Evolutionary conservation across 441 rosid genomes (phyloP).

Genomic region (Brassica balearica): DNA sequence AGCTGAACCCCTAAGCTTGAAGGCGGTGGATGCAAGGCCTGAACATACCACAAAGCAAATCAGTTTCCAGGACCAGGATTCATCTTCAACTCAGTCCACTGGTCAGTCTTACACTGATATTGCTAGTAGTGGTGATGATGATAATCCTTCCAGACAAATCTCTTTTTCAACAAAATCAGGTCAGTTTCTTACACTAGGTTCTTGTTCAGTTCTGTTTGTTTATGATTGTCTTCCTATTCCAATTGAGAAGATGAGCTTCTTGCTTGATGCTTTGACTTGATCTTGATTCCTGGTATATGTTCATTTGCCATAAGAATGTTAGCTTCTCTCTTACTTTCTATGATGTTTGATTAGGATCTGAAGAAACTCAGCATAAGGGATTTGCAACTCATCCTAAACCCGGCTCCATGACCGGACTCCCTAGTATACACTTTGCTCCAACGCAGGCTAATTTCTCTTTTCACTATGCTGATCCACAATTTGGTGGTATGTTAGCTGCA

Average conservation of each 20-base stretch:
- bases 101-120: constrained; percentile 70
- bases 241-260: not conserved
- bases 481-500: constrained; percentile 53
- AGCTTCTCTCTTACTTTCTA: not conserved
- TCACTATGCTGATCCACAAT: constrained; percentile 65
- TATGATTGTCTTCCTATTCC: not conserved
- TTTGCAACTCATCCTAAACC: constrained; percentile 47
- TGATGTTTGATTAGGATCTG: constrained; percentile 51
- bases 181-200: constrained; percentile 16
- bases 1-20: constrained; percentile 53
- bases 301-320: not conserved
- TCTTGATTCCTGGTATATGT: constrained; percentile 16
- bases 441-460: constrained; percentile 47
- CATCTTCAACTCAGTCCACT: constrained; percentile 73
- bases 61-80: constrained; percentile 70
- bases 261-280: constrained; percentile 23
- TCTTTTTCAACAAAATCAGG: constrained; percentile 47
- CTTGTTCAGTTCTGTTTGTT: not conserved
- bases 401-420: constrained; percentile 49
- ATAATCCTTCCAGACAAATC: constrained; percentile 44
- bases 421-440: constrained; percentile 54
- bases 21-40: constrained; percentile 53
- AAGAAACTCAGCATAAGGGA: constrained; percentile 48
- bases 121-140: constrained; percentile 58
- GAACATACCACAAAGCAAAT: constrained; percentile 39